Base-by-base conservation (phyloP, 164 flowering plant species). In the Magnolia officinalis region DNA sequence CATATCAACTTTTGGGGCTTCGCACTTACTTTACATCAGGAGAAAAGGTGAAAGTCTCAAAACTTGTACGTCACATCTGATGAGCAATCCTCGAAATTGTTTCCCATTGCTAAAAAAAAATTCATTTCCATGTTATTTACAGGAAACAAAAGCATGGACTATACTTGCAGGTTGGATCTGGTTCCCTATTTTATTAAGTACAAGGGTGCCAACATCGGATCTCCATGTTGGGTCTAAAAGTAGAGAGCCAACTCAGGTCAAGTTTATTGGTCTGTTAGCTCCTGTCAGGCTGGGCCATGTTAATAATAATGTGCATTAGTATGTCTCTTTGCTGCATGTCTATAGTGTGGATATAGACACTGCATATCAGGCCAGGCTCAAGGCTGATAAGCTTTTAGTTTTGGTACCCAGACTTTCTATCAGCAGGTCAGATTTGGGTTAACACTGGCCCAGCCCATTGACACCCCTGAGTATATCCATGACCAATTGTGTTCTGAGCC, bases 81-180 rank as follows among this genome's bases (percentile, higher is more conserved):
- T 31, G 19, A 50, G 31, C 72, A 79, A 29, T 63, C n/a, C 24
- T 31, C 63, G 23, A 71, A 37, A 26, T 64, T 26, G 66, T 67
- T 52, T 63, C 21, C 51, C 29, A 37, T 37, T n/a, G 7, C 26
- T 20, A 31, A 31, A 37, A 37, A 37, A 37, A 72, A 63, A 6
- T 67, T 80, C 51, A 13, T 65, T 69, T 67, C 45, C 8, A 4
- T 80, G 49, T 72, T 70, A 13, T 76, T 18, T 74, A 19, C 87
- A 94, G 99, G 99, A 96, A 86, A 90, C 99, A 69, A 96, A 87
- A 86, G 99, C 99, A 71, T 96, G 99, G 99, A 94, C 99, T 13
- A 96, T 94, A 80, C 91, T 80, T 77, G 84, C 94, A 87, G 99
- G 99, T 96, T 77, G 80, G 91, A 71, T 61, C 16, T 72, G 37